A percentile compares a stretch with the other conserved stretches of the same genome.
Conservation (phyloP, 2,329 filamentous ascomycete species). For the Fusarium redolens region DNA sequence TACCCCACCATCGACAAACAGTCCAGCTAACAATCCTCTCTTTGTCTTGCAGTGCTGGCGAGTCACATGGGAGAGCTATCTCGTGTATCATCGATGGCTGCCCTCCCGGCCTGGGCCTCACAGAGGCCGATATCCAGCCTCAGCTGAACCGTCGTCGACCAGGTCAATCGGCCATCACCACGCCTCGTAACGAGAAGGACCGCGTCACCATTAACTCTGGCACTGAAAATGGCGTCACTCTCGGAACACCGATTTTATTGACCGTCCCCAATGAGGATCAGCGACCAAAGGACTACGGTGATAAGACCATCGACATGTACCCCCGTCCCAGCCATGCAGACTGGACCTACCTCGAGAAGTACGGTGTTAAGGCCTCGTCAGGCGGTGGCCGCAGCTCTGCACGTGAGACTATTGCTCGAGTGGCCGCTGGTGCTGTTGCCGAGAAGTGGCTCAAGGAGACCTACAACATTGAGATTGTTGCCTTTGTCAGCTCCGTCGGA, state of each 20-base stretch:
- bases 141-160: constrained; percentile 92
- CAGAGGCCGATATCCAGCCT: constrained; percentile 89
- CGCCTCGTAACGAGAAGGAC: constrained; percentile 93
- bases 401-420: constrained; percentile 93
- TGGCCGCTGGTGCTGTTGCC: constrained; percentile 90
- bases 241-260: constrained; percentile 91
- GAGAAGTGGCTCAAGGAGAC: constrained; percentile 89
- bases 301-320: constrained; percentile 89
- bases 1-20: constrained; percentile 2
- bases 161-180: constrained; percentile 90
- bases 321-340: constrained; percentile 94
- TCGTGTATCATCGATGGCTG: constrained; percentile 95
- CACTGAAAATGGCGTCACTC: constrained; percentile 87
- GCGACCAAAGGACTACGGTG: constrained; percentile 89
- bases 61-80: constrained; percentile 90
- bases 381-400: constrained; percentile 92
- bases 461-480: constrained; percentile 89
- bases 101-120: constrained; percentile 87
- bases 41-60: constrained; percentile 54
- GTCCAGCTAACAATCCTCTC: background rate
- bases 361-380: constrained; percentile 90
- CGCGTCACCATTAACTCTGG: constrained; percentile 92
- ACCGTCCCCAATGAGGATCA: constrained; percentile 93
- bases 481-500: constrained; percentile 89
- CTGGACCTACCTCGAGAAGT: constrained; percentile 97